Percentiles rank a stretch among this genome's conserved stretches.
Evolutionary conservation across 2,329 filamentous ascomycete genomes (phyloP).

Genomic region (Ophiobolus disseminans): DNA sequence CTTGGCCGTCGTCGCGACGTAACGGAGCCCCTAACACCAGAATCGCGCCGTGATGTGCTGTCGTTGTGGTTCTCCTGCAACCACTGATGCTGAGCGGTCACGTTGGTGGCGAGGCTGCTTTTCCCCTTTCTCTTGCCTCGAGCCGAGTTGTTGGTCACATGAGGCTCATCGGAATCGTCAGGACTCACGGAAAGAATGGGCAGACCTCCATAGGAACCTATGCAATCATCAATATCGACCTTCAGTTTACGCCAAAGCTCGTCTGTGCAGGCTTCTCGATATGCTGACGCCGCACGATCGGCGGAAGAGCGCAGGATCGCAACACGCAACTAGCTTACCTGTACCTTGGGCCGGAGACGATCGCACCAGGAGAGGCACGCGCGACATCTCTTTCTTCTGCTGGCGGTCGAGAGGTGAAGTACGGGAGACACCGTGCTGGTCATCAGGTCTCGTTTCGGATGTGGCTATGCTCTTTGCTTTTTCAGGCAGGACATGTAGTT

Average conservation of each 20-base stretch:
- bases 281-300: neutral
- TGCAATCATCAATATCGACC: neutral
- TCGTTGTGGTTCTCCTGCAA: slow-evolving; percentile 19
- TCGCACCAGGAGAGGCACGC: slow-evolving; percentile 64
- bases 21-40: slow-evolving; percentile 20
- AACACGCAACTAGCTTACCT: slow-evolving; percentile 28
- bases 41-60: slow-evolving; percentile 27
- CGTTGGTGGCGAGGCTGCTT: slow-evolving; percentile 42
- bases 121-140: slow-evolving; percentile 42
- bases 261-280: neutral
- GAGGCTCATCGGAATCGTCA: slow-evolving; percentile 44
- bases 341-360: slow-evolving; percentile 67
- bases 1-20: slow-evolving; percentile 36
- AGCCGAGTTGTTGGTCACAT: slow-evolving; percentile 32
- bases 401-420: slow-evolving; percentile 9
- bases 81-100: slow-evolving; percentile 20
- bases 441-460: slow-evolving; percentile 36
- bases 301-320: slow-evolving; percentile 11
- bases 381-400: slow-evolving; percentile 52
- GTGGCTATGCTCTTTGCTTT: slow-evolving; percentile 38
- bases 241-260: neutral
- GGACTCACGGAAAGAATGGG: slow-evolving; percentile 54
- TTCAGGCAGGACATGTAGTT: slow-evolving; percentile 36
- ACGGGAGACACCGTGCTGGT: slow-evolving; percentile 30
- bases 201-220: slow-evolving; percentile 66